A percentile compares a stretch with the other conserved stretches of the same genome.
Conservation (phyloP, 192 early-diverging fungal species). For the Coemansia biformis region DNA sequence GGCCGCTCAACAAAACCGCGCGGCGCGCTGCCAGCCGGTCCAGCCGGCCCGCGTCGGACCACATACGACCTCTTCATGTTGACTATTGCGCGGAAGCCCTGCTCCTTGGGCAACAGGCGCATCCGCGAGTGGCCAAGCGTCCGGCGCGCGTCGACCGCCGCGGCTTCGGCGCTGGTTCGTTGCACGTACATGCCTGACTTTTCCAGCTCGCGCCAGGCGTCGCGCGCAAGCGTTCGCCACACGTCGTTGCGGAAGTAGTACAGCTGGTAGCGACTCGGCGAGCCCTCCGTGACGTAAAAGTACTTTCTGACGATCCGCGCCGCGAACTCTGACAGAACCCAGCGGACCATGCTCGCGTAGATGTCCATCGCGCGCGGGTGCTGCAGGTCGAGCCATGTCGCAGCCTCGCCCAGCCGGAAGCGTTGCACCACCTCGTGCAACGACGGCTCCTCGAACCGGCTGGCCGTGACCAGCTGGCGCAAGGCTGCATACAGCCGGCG, state of each 20-base stretch:
- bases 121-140: constrained; percentile 56
- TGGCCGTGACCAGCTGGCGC: constrained; percentile 50
- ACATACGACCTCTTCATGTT: constrained; percentile 53
- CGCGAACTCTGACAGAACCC: constrained; percentile 59
- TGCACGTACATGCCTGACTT: constrained; percentile 32
- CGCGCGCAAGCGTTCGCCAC: constrained; percentile 57
- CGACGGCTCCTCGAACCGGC: constrained; percentile 59
- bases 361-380: constrained; percentile 34
- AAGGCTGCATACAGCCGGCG: constrained; percentile 54
- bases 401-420: constrained; percentile 50
- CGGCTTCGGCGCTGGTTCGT: constrained; percentile 2
- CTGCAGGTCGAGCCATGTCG: constrained; percentile 16
- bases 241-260: constrained; percentile 76
- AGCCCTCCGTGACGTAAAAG: constrained; percentile 81
- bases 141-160: neutral
- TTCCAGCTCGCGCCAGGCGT: constrained; percentile 45
- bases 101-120: constrained; percentile 75
- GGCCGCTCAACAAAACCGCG: constrained; percentile 20
- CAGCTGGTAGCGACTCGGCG: constrained; percentile 56
- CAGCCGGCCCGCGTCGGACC: neutral
- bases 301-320: constrained; percentile 57
- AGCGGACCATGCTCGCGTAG: constrained; percentile 58
- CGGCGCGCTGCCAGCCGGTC: neutral
- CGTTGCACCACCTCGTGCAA: constrained; percentile 54
- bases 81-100: constrained; percentile 71